Evolutionary conservation across 306 rosid species (phyloP), one percentile per base, ranked within the genome.

Genomic region (Gastrolobium villosum): DNA sequence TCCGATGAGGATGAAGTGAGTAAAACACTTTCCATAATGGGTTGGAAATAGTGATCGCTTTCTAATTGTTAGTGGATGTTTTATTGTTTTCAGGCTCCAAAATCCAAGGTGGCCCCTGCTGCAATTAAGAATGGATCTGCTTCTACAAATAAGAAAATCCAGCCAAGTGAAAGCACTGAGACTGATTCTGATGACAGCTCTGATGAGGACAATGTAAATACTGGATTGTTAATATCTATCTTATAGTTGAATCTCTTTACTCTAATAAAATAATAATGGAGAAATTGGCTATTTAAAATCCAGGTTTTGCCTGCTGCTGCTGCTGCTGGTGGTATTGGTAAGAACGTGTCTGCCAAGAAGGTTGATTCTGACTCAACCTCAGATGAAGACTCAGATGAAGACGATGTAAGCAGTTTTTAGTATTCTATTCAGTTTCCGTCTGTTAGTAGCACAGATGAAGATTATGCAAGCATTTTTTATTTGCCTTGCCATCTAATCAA

Each of bases 1-100:
- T 82, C 93, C 9, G 87, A 78, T 6, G 86, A 83, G 34, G 86
- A 74, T 9, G 86, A 86, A 20, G 93, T 89, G 76, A 84, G 91
- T 74, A 15, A 26, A 36, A 14, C 35, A 5, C n/a, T 10, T 63
- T 31, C 26, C 31, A n/a, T 32, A 0, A 7, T 4, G 2, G 37
- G 11, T 2, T 31, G 5, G 20, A 1, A 35, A 39, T 50, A 26
- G n/a, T n/a, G 6, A 9, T 30, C 14, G 14, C 5, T 49, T 50
- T 2, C 8, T 10, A 3, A 5, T 5, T 48, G 1, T 26, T 76
- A 41, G 52, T 30, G 14, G 0, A 40, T 41, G 2, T 1, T 75
- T 13, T 10, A 2, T 6, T 54, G 3, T 11, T 63, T 48, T 3
- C 37, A 89, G 93, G 89, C 34, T 14, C 92, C 88, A 32, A 87